Conservation (phyloP, 768 basidiomycete species). For the Lentinula sp. region DNA sequence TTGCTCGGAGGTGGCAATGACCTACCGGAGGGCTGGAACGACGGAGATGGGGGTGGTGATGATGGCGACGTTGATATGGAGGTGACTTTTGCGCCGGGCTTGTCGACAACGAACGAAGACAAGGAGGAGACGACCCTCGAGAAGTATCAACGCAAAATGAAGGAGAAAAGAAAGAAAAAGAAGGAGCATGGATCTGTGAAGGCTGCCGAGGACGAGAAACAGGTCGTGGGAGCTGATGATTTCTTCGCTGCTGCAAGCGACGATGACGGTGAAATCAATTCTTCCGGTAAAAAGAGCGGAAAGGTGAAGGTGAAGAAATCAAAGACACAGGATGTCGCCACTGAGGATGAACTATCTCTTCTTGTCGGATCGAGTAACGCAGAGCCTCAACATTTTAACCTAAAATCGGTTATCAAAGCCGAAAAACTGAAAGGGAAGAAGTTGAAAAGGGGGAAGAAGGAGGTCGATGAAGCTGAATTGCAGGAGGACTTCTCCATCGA, state of each 20-base stretch:
- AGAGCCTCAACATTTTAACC: constrained; percentile 79
- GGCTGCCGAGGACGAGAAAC: constrained; percentile 15
- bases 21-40: constrained; percentile 83
- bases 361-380: constrained; percentile 50
- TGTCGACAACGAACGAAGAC: constrained; percentile 48
- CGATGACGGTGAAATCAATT: constrained; percentile 23
- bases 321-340: constrained; percentile 33
- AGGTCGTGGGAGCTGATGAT: constrained; percentile 43
- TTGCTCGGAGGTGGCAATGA: constrained; percentile 65
- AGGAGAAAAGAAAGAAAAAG: constrained; percentile 79
- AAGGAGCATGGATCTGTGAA: constrained; percentile 59
- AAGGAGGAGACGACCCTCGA: constrained; percentile 86
- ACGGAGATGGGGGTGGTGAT: constrained; percentile 28
- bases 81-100: constrained; percentile 88
- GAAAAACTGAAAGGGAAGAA: constrained; percentile 62
- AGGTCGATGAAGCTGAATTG: constrained; percentile 53
- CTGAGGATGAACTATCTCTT: constrained; percentile 60
- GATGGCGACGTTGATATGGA: constrained; percentile 78
- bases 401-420: constrained; percentile 82
- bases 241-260: constrained; percentile 67
- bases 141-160: constrained; percentile 83
- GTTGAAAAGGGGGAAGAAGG: constrained; percentile 35
- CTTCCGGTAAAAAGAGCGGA: constrained; percentile 10
- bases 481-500: constrained; percentile 83
- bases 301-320: constrained; percentile 11